Evolutionary conservation across 2,329 filamentous ascomycete species (phyloP).

Genomic region (Xylaria sp.): DNA sequence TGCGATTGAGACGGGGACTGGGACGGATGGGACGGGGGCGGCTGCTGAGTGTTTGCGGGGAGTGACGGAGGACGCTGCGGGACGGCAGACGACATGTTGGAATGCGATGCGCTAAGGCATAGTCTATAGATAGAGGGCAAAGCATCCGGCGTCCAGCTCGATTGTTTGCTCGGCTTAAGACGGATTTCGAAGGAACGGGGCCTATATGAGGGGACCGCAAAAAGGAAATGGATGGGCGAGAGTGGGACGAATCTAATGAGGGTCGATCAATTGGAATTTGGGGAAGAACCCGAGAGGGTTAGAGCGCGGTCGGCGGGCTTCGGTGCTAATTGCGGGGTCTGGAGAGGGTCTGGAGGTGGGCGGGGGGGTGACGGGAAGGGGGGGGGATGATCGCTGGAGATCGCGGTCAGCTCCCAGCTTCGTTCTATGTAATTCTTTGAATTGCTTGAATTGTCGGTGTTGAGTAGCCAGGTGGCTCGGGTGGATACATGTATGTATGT

Average conservation of each 20-base stretch:
- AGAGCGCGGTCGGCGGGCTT: background rate
- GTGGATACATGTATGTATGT: too few relatives aligned
- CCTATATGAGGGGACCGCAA: background rate
- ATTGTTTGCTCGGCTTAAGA: slow-evolving; percentile 32
- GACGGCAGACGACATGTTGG: slow-evolving; percentile 19
- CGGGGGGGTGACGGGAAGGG: too few relatives aligned
- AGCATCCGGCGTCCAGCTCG: too few relatives aligned
- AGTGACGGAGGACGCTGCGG: slow-evolving; percentile 25
- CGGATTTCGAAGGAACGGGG: slow-evolving; percentile 35
- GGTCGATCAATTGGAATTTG: background rate
- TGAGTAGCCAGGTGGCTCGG: too few relatives aligned
- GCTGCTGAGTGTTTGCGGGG: slow-evolving; percentile 19
- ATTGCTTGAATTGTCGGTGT: too few relatives aligned
- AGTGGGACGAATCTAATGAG: background rate
- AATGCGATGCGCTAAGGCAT: slow-evolving; percentile 7
- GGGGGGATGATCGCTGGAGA: too few relatives aligned
- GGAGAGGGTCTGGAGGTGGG: too few relatives aligned
- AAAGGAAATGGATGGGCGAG: background rate
- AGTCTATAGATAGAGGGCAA: background rate
- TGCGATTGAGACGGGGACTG: slow-evolving; percentile 19
- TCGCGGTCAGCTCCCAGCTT: too few relatives aligned
- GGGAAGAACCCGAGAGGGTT: too few relatives aligned
- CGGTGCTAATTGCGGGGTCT: background rate
- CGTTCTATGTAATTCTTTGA: too few relatives aligned
- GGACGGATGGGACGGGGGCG: slow-evolving; percentile 10